Evolutionary conservation across 2,329 filamentous ascomycete species (phyloP).

Genomic region (Hymenoscyphus albidus): DNA sequence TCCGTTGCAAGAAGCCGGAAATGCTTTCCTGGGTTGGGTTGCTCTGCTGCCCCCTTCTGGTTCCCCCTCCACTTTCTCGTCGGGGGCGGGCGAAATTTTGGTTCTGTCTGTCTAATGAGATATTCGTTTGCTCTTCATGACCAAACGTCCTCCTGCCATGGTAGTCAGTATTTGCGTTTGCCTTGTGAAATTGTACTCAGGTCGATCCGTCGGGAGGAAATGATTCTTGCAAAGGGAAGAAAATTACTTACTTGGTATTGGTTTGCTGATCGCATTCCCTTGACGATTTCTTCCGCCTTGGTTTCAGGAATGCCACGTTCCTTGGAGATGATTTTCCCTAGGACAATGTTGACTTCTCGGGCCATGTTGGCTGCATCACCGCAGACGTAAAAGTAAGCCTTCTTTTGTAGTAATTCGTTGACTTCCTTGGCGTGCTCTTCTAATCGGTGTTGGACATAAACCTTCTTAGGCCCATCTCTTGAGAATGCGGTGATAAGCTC

Average conservation of each 20-base stretch:
- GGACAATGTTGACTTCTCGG: conserved; percentile 82
- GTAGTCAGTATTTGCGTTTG: conserved; percentile 11
- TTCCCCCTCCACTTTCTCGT: not conserved
- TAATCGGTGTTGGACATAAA: conserved; percentile 93
- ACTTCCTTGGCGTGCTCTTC: conserved; percentile 79
- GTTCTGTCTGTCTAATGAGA: not conserved
- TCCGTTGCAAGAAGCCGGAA: not conserved
- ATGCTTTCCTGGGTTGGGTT: not conserved
- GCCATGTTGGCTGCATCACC: conserved; percentile 98
- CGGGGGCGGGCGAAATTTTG: not conserved
- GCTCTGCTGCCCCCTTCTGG: not conserved
- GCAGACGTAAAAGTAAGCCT: conserved; percentile 96
- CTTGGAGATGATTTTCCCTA: conserved; percentile 81
- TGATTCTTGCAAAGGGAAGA: not conserved
- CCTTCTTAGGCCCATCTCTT: conserved; percentile 79
- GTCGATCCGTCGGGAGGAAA: not conserved
- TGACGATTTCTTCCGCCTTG: conserved; percentile 94
- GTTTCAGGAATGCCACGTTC: conserved; percentile 76
- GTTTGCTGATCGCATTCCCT: conserved; percentile 90
- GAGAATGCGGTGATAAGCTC: conserved; percentile 93
- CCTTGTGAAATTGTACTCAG: no score
- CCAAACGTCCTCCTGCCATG: conserved; percentile 64
- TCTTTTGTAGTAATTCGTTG: conserved; percentile 78
- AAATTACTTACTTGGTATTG: conserved; percentile 75
- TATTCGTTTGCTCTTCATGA: conserved; percentile 32